Base-by-base conservation (phyloP, 805 yeast genomes). In the Saturnispora zaruensis region DNA sequence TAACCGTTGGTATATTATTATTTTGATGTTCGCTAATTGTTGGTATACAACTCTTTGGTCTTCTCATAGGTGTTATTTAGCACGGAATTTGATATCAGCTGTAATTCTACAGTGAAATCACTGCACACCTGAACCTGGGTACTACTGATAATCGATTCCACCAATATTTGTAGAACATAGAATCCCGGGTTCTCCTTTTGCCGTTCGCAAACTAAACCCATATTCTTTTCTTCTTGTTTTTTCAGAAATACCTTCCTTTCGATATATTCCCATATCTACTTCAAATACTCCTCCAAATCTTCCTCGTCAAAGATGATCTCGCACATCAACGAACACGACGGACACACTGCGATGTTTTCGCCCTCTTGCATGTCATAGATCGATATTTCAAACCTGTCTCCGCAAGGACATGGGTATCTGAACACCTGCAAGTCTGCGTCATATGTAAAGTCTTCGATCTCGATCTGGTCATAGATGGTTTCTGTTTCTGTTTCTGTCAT, bases 381-480 rank as follows among this genome's bases (percentile, higher is more conserved):
- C 28, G 79, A 73, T 25, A 93, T 86, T 62, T 91, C 95, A 67
- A 93, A 93, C 61, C 81, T 75, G 66, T 93, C 99, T 8, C 99
- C 99, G 67, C 99, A 93, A 1, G 99, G 99, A 72, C 99, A 93
- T 4, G 99, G 99, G 60, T 90, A 91, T 46, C 88, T 84, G 68
- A 90, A 87, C 24, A 87, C 67, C 65, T 85, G 89, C 13, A 85
- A 79, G n/a, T 71, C 73, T 3, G 90, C 79, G 65, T 93, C 97
- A 64, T 79, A 93, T 2, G 89, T 82, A 81, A 93, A 90, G 65
- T 93, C 99, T 67, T 93, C 99, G 47, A 93, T 93, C 72, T 93
- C 99, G 50, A 93, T 82, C 64, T 93, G 95, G 66, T 93, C 99
- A 67, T 93, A 93, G 32, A 82, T 76, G 1, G 81, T 71, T 46